These are phyloP conservation scores for Zymoseptoria tritici DNA, from an alignment of 2,329 filamentous ascomycete genomes.

Conservation along the genomic window DNA sequence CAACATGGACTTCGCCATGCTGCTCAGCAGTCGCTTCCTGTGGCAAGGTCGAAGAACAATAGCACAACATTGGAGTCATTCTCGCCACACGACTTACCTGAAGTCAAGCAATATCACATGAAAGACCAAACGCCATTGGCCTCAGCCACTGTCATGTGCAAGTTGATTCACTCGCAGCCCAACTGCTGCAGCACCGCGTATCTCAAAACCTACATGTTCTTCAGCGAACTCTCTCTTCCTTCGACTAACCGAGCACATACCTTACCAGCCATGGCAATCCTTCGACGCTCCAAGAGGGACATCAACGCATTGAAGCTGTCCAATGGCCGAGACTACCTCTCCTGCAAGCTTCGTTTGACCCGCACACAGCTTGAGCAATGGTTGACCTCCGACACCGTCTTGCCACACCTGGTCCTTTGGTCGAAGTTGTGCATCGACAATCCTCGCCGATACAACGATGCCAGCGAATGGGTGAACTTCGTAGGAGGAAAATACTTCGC, in stretches of 20 bases:
- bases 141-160: not conserved
- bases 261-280: not conserved
- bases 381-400: conserved; percentile 14
- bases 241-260: not conserved
- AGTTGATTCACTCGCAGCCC: not conserved
- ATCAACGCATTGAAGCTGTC: conserved; percentile 10
- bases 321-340: conserved; percentile 21
- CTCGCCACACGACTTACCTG: not conserved
- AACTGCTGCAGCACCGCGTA: not conserved
- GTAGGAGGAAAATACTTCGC: conserved; percentile 16
- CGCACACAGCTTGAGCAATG: conserved; percentile 14
- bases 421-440: conserved; percentile 15
- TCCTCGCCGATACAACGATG: conserved; percentile 14
- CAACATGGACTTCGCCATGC: too few species aligned
- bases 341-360: conserved; percentile 7
- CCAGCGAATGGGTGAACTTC: conserved; percentile 16
- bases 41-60: not conserved
- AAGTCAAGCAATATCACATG: not conserved
- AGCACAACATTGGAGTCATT: not conserved
- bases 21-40: not conserved
- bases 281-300: conserved; percentile 11
- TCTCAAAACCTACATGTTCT: not conserved
- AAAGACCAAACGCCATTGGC: not conserved
- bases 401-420: conserved; percentile 17
- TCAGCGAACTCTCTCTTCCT: not conserved